phyloP scores from a whole-genome alignment of 2,329 filamentous ascomycete genomes.

The Trichoderma afroharzianum region DNA sequence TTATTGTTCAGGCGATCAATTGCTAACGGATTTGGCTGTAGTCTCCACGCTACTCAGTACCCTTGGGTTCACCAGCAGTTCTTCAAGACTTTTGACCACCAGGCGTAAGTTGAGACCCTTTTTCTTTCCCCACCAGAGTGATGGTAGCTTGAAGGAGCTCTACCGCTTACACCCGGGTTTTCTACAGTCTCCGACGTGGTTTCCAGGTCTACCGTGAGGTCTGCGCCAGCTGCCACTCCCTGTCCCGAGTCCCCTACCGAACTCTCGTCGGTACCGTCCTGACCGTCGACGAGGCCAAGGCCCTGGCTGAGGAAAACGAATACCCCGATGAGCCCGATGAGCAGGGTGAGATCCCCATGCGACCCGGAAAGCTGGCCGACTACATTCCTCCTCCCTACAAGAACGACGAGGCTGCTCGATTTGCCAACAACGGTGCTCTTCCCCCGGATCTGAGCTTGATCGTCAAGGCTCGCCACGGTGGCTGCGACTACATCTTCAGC shows the following conservation, averaged over 20 bases:
- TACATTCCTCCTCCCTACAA: slow-evolving; percentile 95
- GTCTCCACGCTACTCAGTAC: slow-evolving; percentile 86
- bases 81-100: slow-evolving; percentile 95
- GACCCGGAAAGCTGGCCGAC: slow-evolving; percentile 96
- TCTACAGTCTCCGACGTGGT: slow-evolving; percentile 81
- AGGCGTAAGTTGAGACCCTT: slow-evolving; percentile 64
- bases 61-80: slow-evolving; percentile 94
- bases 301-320: slow-evolving; percentile 94
- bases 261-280: slow-evolving; percentile 83
- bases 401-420: slow-evolving; percentile 97
- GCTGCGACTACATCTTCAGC: slow-evolving; percentile 97
- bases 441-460: slow-evolving; percentile 97
- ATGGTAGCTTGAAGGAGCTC: not conserved
- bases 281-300: slow-evolving; percentile 98
- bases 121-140: not conserved
- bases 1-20: slow-evolving; percentile 19
- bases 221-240: slow-evolving; percentile 95
- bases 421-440: slow-evolving; percentile 96
- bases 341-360: slow-evolving; percentile 96
- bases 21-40: slow-evolving; percentile 41
- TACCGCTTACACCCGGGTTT: not conserved
- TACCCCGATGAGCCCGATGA: slow-evolving; percentile 98
- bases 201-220: slow-evolving; percentile 99
- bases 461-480: slow-evolving; percentile 94
- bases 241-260: slow-evolving; percentile 91